phyloP scores from a whole-genome alignment of 768 basidiomycete species.

The Trametes sanguinea region DNA sequence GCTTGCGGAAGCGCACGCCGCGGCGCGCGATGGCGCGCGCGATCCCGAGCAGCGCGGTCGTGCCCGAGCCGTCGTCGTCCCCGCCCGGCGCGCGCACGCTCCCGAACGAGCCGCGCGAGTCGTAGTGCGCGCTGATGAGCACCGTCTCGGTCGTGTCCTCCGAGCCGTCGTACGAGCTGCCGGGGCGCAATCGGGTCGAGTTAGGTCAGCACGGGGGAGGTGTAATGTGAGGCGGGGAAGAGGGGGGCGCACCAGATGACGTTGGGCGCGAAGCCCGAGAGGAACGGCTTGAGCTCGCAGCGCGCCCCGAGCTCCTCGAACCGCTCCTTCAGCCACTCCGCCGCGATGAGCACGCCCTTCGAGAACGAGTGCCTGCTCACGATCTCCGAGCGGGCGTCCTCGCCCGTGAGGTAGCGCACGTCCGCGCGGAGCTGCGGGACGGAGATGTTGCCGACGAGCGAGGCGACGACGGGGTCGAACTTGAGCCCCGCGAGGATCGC shows the following conservation, averaged over 20 bases:
- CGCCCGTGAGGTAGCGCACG: constrained; percentile 83
- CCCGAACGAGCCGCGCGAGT: constrained; percentile 89
- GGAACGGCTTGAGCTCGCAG: constrained; percentile 69
- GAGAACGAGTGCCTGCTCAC: constrained; percentile 83
- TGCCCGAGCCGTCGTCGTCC: constrained; percentile 66
- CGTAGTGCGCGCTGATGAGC: constrained; percentile 85
- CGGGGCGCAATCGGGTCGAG: background rate
- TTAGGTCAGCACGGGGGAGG: too few relatives aligned
- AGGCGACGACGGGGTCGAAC: constrained; percentile 71
- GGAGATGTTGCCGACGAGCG: constrained; percentile 69
- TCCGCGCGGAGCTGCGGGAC: constrained; percentile 65
- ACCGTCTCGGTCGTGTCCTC: constrained; percentile 62
- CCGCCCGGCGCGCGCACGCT: constrained; percentile 64
- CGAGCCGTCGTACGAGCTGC: constrained; percentile 59
- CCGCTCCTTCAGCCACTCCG: constrained; percentile 70
- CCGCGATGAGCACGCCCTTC: constrained; percentile 61
- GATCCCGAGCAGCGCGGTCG: constrained; percentile 75
- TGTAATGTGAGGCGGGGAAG: background rate
- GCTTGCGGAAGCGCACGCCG: constrained; percentile 68
- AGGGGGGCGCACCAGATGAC: constrained; percentile 65
- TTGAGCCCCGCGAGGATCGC: constrained; percentile 57
- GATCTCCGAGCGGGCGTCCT: constrained; percentile 72
- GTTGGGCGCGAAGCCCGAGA: constrained; percentile 78
- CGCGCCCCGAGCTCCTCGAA: constrained; percentile 76
- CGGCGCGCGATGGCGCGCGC: constrained; percentile 71